phyloP scores from a whole-genome alignment of 2,329 filamentous ascomycete species.

The Phaeosphaeriaceae sp. region DNA sequence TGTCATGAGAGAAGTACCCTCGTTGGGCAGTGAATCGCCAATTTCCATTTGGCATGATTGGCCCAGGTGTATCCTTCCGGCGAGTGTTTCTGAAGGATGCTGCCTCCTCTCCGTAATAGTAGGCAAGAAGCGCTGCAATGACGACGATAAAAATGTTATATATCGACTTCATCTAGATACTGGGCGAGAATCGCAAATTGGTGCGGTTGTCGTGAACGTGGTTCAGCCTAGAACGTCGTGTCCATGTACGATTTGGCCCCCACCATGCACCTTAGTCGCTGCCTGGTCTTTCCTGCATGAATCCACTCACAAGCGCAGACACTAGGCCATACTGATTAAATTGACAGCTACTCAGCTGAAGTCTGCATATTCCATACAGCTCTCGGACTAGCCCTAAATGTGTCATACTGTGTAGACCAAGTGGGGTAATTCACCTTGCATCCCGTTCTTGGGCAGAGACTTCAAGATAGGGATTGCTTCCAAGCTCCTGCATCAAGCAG shows the following conservation, averaged over 20 bases:
- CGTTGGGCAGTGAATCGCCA: slow-evolving; percentile 16
- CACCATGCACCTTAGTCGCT: background rate
- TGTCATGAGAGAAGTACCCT: slow-evolving; percentile 23
- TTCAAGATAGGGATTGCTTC: too few species aligned
- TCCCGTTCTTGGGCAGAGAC: too few species aligned
- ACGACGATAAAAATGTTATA: background rate
- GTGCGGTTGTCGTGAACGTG: background rate
- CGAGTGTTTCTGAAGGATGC: background rate
- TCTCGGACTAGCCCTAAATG: background rate
- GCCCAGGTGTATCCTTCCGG: background rate
- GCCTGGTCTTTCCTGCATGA: background rate
- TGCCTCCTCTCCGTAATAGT: background rate
- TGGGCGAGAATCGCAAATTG: background rate
- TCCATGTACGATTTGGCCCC: background rate
- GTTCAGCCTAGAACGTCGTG: background rate
- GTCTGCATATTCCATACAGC: background rate
- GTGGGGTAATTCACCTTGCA: background rate
- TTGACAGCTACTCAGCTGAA: background rate
- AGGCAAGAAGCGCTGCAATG: background rate
- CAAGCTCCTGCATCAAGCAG: too few species aligned
- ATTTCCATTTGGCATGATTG: background rate
- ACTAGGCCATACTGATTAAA: background rate
- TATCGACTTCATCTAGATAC: background rate
- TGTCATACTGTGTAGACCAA: background rate
- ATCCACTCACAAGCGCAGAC: background rate